These are phyloP conservation scores for Orbilia quercus DNA, from an alignment of 2,329 filamentous ascomycete genomes.

Conservation along the genomic window DNA sequence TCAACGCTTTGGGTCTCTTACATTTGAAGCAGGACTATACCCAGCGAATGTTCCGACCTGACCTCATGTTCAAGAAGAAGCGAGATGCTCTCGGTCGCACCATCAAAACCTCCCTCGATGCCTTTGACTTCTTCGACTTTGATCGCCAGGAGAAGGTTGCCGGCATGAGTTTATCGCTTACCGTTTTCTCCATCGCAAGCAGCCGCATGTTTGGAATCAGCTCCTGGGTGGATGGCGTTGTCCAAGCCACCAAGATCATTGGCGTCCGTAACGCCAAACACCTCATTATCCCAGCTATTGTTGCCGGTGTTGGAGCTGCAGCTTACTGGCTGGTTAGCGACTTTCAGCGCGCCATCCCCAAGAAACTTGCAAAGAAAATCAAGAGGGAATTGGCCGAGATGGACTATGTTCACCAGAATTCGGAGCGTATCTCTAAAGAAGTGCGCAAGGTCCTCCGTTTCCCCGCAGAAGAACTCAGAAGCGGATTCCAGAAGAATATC, in stretches of 20 bases:
- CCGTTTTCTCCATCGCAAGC: conserved; percentile 85
- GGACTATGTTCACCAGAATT: conserved; percentile 93
- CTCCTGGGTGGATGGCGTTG: conserved; percentile 87
- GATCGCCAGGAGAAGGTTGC: conserved; percentile 95
- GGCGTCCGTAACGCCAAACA: conserved; percentile 83
- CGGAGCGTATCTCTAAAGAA: conserved; percentile 82
- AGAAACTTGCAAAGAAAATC: conserved; percentile 85
- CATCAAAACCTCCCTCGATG: conserved; percentile 85
- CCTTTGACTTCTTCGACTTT: conserved; percentile 95
- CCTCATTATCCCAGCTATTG: conserved; percentile 81
- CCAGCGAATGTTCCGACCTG: conserved; percentile 85
- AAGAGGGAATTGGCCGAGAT: conserved; percentile 80
- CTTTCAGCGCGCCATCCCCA: conserved; percentile 88
- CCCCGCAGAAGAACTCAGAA: conserved; percentile 85
- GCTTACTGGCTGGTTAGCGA: conserved; percentile 78
- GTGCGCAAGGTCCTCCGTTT: conserved; percentile 89
- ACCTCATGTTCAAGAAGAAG: conserved; percentile 92
- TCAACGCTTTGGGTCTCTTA: conserved; percentile 86
- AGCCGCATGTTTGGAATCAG: conserved; percentile 82
- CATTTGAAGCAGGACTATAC: conserved; percentile 90
- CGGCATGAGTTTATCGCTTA: conserved; percentile 93
- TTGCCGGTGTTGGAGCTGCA: conserved; percentile 82
- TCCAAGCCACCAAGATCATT: conserved; percentile 82
- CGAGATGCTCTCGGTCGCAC: conserved; percentile 83
- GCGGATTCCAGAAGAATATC: conserved; percentile 83